Conservation (phyloP, 2,329 filamentous ascomycete species). For the Talaromyces sp. region DNA sequence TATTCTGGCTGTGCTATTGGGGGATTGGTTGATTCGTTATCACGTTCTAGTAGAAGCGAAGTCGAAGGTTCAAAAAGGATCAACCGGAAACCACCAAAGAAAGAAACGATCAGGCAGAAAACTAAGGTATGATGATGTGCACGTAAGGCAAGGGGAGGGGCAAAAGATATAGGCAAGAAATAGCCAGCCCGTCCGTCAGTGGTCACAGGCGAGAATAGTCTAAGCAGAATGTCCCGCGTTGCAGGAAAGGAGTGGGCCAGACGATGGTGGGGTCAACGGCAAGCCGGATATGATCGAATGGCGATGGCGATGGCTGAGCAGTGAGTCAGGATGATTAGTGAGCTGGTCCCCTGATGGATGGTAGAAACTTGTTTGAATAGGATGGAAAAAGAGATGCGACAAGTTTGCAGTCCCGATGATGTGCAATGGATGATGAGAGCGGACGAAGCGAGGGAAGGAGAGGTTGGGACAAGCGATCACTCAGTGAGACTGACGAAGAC, state of each 20-base stretch:
- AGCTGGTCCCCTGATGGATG: not conserved
- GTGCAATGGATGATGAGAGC: not conserved
- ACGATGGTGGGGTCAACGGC: conserved; percentile 11
- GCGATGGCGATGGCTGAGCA: not conserved
- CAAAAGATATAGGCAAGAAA: not conserved
- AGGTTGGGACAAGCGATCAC: not conserved
- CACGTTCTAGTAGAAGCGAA: not conserved
- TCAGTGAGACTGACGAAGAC: not conserved
- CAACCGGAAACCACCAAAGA: not conserved
- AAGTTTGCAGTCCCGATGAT: not conserved
- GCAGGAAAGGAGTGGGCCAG: conserved; percentile 5
- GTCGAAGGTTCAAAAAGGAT: not conserved
- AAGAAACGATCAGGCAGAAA: not conserved
- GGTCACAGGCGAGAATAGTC: not conserved
- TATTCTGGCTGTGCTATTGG: not conserved
- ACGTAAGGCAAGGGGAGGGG: conserved; percentile 1
- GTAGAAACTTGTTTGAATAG: not conserved
- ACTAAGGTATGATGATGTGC: not conserved
- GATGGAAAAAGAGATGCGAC: not conserved
- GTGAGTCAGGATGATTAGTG: conserved; percentile 4
- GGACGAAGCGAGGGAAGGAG: not conserved
- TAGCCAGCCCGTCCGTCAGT: not conserved
- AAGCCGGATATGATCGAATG: not conserved
- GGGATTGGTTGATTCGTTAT: not conserved
- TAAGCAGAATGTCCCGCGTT: conserved; percentile 1